phyloP scores from a whole-genome alignment of 2,329 filamentous ascomycete genomes.

The Colletotrichum graminicola region DNA sequence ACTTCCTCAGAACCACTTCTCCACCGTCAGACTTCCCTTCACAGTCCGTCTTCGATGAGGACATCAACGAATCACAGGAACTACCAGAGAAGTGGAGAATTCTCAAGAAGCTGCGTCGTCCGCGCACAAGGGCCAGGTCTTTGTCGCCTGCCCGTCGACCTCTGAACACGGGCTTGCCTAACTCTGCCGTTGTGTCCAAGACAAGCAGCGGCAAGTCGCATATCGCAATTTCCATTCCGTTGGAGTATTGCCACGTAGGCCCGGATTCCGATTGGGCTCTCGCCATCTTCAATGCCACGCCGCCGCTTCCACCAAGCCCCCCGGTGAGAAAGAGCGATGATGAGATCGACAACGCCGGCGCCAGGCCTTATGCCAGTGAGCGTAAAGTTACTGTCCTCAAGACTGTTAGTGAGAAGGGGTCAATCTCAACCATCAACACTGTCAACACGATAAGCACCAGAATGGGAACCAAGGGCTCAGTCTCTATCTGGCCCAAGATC shows the following conservation, averaged over 20 bases:
- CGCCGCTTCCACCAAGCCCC: constrained; percentile 44
- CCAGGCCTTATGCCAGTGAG: constrained; percentile 42
- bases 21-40: constrained; percentile 33
- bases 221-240: constrained; percentile 72
- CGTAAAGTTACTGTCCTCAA: constrained; percentile 49
- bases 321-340: constrained; percentile 19
- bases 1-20: constrained; percentile 38
- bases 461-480: constrained; percentile 28
- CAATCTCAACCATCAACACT: constrained; percentile 41
- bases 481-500: constrained; percentile 42
- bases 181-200: constrained; percentile 66
- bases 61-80: constrained; percentile 44
- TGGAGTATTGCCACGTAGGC: constrained; percentile 61
- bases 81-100: constrained; percentile 56
- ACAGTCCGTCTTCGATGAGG: constrained; percentile 45
- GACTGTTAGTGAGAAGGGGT: constrained; percentile 54
- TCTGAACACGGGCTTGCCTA: constrained; percentile 57
- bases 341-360: constrained; percentile 27
- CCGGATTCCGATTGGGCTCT: constrained; percentile 43
- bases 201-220: constrained; percentile 67
- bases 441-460: constrained; percentile 26
- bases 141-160: constrained; percentile 37
- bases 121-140: constrained; percentile 46
- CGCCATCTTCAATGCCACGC: constrained; percentile 42
- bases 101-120: constrained; percentile 52